Evolutionary conservation across 2,329 filamentous ascomycete species (phyloP), one percentile per base, ranked within the genome.

Genomic region (Hypoxylon sp.): DNA sequence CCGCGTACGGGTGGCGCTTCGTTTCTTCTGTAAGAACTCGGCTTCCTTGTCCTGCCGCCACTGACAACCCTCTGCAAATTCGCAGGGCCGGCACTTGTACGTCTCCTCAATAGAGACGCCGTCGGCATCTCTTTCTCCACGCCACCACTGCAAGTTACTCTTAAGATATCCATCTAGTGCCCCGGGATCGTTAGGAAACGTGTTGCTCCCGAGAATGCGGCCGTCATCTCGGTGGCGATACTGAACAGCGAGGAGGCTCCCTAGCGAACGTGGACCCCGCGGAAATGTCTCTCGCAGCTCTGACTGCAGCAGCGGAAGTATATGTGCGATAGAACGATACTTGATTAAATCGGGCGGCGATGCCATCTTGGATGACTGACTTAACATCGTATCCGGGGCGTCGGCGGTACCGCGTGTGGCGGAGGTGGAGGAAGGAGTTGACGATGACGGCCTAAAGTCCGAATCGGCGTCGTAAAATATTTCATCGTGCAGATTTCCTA

Each of bases 81-180:
- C 92, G 70, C 94, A 98, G 20, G 82, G 85, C 17, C 86, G 79
- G 72, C 94, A 98, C 73, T 97, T 98, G 75, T 89, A 96, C 0
- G 91, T 90, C 66, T 97, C 93, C 68, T 93, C 88, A 5, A 96
- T 82, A 5, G 85, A 81, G 2, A 97, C 93, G 0, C 94, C 94
- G 6, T 81, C 80, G 0, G 92, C 86, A 46, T 83, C 76, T 13
- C 93, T 79, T 66, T 89, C 80, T 1, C 93, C 94, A 26, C 84
- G 85, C 94, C 94, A 98, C 92, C 92, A 97, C n/a, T 81, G 73
- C 83, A 97, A 86, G 62, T 90, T 88, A 2, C 85, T 81, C 0
- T 76, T 70, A 2, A 97, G 72, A 70, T 96, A 96, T 1, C 73
- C 75, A 9, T 88, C 81, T 38, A 97, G 77, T 2, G 79, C 79